Evolutionary conservation across 306 rosid genomes (phyloP), one percentile per base, ranked within the genome.

Genomic region (Hippophae tibetana): DNA sequence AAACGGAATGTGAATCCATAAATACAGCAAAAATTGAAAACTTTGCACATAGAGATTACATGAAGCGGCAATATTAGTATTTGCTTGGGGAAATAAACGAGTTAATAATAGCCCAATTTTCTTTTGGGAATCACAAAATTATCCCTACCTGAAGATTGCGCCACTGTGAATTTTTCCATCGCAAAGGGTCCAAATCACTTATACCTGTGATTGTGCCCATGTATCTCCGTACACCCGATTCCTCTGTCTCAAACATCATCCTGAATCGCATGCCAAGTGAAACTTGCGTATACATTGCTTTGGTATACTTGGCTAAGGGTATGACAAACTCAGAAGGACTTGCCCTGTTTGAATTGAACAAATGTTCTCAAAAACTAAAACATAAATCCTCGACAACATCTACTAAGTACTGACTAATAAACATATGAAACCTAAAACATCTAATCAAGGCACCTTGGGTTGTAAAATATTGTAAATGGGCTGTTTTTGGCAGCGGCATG

Each of bases 201-300:
- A 85, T 80, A 56, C 96, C 96, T 51, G 98, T 92, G 67, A 92
- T 72, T 10, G 98, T 88, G 42, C 98, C 98, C 96, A 83, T 92
- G 72, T 92, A 85, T 80, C 96, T 75, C 7, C 98, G 95, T 11
- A 83, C 96, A 64, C 98, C 96, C 13, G 96, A 85, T 71, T 92
- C 98, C 74, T 92, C 98, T 3, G 98, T 92, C 81, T 92, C 98
- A 80, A 87, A 92, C 98, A 87, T 78, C 98, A 92, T 92, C 74
- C 98, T 76, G 74, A 92, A 92, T 77, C 96, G 79, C 96, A 92
- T 87, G 75, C 98, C 98, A 47, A 84, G 96, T 12, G 98, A 85
- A 69, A 80, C 89, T 82, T 88, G 98, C 18, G 95, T 78, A 65
- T 83, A 92, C 95, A 87, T 76, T 45, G 95, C 95, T 72, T 87